A percentile compares a stretch with the other conserved stretches of the same genome.
Conservation (phyloP, 192 early-diverging fungal genomes). For the Rhizophlyctis rosea region DNA sequence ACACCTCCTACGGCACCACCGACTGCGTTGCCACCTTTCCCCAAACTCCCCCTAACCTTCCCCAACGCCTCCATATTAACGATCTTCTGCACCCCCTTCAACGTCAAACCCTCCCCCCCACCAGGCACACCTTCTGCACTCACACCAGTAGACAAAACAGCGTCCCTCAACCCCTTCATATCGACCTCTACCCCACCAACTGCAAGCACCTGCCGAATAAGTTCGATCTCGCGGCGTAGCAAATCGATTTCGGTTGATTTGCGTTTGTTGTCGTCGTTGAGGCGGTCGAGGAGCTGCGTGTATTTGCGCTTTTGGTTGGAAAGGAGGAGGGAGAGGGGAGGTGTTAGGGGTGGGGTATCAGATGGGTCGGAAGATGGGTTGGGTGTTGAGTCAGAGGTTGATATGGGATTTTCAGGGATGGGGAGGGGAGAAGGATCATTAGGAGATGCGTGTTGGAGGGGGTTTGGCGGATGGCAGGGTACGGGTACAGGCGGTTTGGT, state of each 20-base stretch:
- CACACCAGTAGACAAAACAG: background rate
- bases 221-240: conserved; percentile 31
- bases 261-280: conserved; percentile 41
- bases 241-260: conserved; percentile 43
- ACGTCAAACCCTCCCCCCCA: background rate
- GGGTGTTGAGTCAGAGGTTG: background rate
- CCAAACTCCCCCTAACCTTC: background rate
- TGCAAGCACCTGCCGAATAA: conserved; percentile 33
- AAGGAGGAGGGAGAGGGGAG: conserved; percentile 36
- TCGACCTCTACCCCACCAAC: conserved; percentile 32
- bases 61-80: conserved; percentile 26
- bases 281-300: conserved; percentile 33
- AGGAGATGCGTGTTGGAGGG: no score
- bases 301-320: conserved; percentile 45
- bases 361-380: conserved; percentile 1
- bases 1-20: background rate
- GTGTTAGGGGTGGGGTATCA: conserved; percentile 1
- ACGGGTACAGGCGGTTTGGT: no score
- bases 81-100: conserved; percentile 8
- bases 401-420: no score
- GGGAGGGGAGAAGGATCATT: no score
- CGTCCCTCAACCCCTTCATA: conserved; percentile 24
- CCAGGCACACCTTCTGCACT: conserved; percentile 10
- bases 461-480: no score
- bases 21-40: conserved; percentile 1